A percentile compares a stretch with the other conserved stretches of the same genome.
Conservation (phyloP, 352 stramenopile species). For the Globisporangium megalacanthum region DNA sequence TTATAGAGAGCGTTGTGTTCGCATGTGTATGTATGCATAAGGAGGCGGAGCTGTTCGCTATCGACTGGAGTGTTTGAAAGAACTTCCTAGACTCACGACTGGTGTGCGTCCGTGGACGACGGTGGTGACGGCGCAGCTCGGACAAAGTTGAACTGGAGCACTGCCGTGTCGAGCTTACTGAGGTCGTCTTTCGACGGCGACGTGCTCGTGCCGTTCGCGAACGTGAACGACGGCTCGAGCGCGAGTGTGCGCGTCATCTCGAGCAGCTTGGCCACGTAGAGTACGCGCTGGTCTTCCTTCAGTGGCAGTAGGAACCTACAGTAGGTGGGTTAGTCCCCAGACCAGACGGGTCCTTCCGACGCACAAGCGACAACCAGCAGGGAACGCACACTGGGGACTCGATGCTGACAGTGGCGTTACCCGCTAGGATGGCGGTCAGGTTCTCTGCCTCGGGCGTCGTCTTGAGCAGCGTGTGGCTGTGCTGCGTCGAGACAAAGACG, state of each 20-base stretch:
- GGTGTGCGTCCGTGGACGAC: no score
- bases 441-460: slow-evolving; percentile 9
- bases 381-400: slow-evolving; percentile 66
- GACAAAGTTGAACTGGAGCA: slow-evolving; percentile 47
- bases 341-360: no score
- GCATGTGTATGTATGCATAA: no score
- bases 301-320: slow-evolving; percentile 68
- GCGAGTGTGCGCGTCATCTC: slow-evolving; percentile 38
- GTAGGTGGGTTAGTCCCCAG: no score
- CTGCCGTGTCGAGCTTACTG: slow-evolving; percentile 44
- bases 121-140: neutral
- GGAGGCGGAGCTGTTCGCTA: no score
- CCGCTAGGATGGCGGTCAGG: slow-evolving; percentile 38
- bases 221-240: slow-evolving; percentile 32
- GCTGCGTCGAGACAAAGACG: slow-evolving; percentile 61
- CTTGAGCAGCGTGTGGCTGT: slow-evolving; percentile 45
- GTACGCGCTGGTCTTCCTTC: slow-evolving; percentile 53
- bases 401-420: slow-evolving; percentile 43
- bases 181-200: slow-evolving; percentile 40
- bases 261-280: slow-evolving; percentile 64
- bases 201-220: slow-evolving; percentile 15
- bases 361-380: neutral
- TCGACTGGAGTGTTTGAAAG: no score
- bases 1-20: slow-evolving; percentile 6
- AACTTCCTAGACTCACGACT: neutral